Evolutionary conservation across 208 protist species (phyloP), one percentile per base, ranked within the genome.

Genomic region (Borovskyia barvae): DNA sequence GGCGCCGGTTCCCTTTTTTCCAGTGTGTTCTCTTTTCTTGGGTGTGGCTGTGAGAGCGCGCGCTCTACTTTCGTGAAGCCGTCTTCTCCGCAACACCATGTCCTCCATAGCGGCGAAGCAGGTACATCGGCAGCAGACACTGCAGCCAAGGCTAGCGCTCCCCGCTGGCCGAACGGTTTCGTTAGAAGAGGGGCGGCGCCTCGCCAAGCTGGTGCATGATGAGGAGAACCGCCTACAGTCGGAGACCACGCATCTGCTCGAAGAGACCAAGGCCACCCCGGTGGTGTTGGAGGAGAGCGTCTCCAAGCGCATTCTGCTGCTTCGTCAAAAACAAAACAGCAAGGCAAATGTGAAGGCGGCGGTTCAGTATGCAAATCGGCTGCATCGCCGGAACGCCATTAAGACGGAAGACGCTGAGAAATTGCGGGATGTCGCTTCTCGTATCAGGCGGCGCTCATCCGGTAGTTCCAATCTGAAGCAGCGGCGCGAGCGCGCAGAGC

Each of bases 231-330:
- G 72, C 8, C 37, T 75, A 6, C 61, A 83, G 22, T 80, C 86
- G 45, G 77, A 85, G 45, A 72, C 71, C 11, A 68, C 64, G 32
- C 52, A 59, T 12, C 65, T 83, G 20, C 51, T 77, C 14, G 72
- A 77, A 19, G 17, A 37, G 14, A 26, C 42, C 36, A 58, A 65
- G 6, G 22, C 66, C 14, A 77, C 64, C 17, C 36, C 83, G 2
- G 81, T 93, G 9, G 68, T 84, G 12, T 45, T 93, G n/a, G 82
- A 90, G 64, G 79, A 87, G 22, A 61, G 47, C 26, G 83, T 93
- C 0, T 87, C 83, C 24, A 78, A 72, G 43, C 77, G 79, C 26
- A 90, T 93, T 56, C 51, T 90, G 11, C 56, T 90, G 5, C 66
- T 89, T 4, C 73, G 87, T 12, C 87, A 90, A 53, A 72, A 72